Evolutionary conservation across 208 protist genomes (phyloP).

Genomic region (Leishmania turanica): DNA sequence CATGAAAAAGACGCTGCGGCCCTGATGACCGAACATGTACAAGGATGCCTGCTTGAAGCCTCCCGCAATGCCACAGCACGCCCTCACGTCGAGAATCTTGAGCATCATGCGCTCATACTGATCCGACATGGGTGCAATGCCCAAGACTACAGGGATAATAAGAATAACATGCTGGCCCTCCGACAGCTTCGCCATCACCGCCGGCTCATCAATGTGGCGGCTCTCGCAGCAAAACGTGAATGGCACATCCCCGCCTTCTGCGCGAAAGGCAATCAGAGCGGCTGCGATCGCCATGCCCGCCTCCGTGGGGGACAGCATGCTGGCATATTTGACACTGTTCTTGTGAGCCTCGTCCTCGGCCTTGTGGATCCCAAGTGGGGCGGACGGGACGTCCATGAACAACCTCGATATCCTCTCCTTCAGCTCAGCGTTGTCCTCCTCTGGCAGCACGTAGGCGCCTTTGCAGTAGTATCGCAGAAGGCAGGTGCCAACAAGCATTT

Average conservation of each 20-base stretch:
- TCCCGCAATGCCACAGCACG: constrained; percentile 60
- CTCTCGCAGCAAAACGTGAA: constrained; percentile 35
- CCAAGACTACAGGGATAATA: constrained; percentile 65
- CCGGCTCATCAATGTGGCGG: constrained; percentile 31
- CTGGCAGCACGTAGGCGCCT: constrained; percentile 20
- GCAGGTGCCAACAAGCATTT: constrained; percentile 3
- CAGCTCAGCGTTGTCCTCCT: constrained; percentile 18
- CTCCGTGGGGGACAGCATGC: constrained; percentile 64
- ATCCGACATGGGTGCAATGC: constrained; percentile 41
- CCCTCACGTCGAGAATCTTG: constrained; percentile 49
- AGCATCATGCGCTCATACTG: constrained; percentile 52
- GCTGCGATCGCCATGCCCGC: constrained; percentile 37
- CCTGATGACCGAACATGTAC: constrained; percentile 73
- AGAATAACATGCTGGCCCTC: constrained; percentile 42
- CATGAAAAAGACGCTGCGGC: constrained; percentile 49
- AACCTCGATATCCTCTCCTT: constrained; percentile 25
- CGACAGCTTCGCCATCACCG: constrained; percentile 28
- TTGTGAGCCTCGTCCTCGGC: constrained; percentile 48
- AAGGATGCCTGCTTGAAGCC: constrained; percentile 45
- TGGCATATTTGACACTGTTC: constrained; percentile 50
- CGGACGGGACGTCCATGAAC: constrained; percentile 68
- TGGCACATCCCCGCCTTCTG: constrained; percentile 31
- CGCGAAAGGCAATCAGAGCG: constrained; percentile 24
- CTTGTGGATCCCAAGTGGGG: constrained; percentile 75
- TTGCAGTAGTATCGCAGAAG: constrained; percentile 17